Base-by-base conservation (phyloP, 1,284 basidiomycete species). In the Malassezia yamatoensis region DNA sequence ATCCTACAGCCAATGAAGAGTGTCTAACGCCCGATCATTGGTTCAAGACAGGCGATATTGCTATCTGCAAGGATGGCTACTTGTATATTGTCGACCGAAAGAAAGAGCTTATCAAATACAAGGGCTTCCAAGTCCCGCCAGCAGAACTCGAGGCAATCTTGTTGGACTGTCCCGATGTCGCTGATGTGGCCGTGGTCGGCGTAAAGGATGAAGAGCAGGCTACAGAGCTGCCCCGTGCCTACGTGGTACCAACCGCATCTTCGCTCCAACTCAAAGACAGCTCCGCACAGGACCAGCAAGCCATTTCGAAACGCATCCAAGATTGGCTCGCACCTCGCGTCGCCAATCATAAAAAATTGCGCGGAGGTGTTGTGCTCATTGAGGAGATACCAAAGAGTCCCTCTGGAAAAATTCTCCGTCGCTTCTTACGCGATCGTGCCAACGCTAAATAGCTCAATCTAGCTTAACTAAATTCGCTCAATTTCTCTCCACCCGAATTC, bases 1-100 rank as follows among this genome's bases (percentile, higher is more conserved):
- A 88, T 45, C 13, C 21, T 16, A 50, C 58, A 21, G 68, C 66
- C 5, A 75, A 78, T 5, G 77, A 73, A 42, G 90, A 90, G 11
- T 83, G 89, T 13, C 75, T 96, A 69, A 87, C 65, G 11, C 7
- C 39, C 1, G 68, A 71, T 35, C 64, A 67, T 13, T 72, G 64
- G 58, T 63, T 70, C 58, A 62, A 63, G 48, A 70, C 68, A 5
- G 70, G 70, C 16, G 70, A 72, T 45, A 51, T 72, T 37, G 70
- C 60, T 15, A 51, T 66, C 21, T 51, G 55, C 20, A 49, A 52
- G 11, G 59, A 61, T 1, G 61, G 55, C 11, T 49, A 59, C 48
- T 63, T 70, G 33, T 60, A 47, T 47, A 67, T 72, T 45, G 67
- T 72, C 20, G 70, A 72, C 57, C 60, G 70, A 0, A 51, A 63